phyloP scores from a whole-genome alignment of 2,329 filamentous ascomycete genomes.

The Teratosphaeria nubilosa region DNA sequence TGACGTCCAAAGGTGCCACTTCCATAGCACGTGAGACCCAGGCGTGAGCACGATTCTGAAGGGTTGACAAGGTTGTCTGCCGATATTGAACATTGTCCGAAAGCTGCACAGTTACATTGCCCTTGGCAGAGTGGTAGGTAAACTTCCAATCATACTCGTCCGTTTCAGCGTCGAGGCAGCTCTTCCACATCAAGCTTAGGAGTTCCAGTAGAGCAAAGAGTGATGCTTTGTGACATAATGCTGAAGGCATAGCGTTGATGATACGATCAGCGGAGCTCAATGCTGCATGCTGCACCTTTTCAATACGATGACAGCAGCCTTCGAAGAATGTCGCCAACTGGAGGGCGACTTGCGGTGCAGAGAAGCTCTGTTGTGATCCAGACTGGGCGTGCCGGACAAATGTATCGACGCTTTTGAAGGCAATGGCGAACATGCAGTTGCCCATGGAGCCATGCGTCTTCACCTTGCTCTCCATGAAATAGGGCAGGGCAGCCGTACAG shows the following conservation, averaged over 20 bases:
- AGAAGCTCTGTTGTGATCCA: slow-evolving; percentile 65
- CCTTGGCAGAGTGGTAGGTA: slow-evolving; percentile 65
- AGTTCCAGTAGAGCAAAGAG: slow-evolving; percentile 89
- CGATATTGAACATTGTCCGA: slow-evolving; percentile 86
- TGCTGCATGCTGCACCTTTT: slow-evolving; percentile 81
- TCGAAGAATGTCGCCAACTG: slow-evolving; percentile 80
- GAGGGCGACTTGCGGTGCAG: slow-evolving; percentile 80
- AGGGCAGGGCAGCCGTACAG: slow-evolving; percentile 79
- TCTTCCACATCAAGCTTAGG: slow-evolving; percentile 87
- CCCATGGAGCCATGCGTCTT: slow-evolving; percentile 47
- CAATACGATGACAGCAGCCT: slow-evolving; percentile 86
- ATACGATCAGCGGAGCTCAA: slow-evolving; percentile 76
- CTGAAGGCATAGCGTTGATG: slow-evolving; percentile 73
- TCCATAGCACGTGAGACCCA: slow-evolving; percentile 78
- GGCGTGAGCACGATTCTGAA: slow-evolving; percentile 63
- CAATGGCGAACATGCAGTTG: slow-evolving; percentile 53
- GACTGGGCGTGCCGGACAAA: slow-evolving; percentile 69
- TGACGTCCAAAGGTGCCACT: slow-evolving; percentile 83
- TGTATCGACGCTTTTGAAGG: slow-evolving; percentile 60
- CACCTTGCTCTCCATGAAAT: slow-evolving; percentile 88
- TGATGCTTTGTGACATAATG: slow-evolving; percentile 79
- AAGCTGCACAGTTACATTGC: slow-evolving; percentile 74
- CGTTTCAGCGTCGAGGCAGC: slow-evolving; percentile 86
- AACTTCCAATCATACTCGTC: slow-evolving; percentile 86
- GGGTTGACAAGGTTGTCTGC: slow-evolving; percentile 63